These are phyloP conservation scores for Sugiyamaella paludigena DNA, from an alignment of 1,139 yeast genomes.

Conservation along the genomic window DNA sequence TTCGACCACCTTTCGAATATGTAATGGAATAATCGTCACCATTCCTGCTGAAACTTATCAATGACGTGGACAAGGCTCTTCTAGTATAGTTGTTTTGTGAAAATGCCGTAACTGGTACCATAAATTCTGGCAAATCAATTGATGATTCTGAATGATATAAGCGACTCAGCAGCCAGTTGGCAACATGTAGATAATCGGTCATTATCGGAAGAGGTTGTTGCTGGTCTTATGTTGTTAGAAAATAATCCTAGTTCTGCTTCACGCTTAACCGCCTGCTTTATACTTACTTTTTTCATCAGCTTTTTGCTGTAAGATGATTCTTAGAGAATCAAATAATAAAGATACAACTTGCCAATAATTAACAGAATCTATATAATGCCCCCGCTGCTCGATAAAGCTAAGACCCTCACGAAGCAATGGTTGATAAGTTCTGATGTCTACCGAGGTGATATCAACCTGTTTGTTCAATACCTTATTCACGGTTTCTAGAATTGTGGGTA, in stretches of 20 bases:
- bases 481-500: conserved; percentile 3
- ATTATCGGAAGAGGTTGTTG: not conserved
- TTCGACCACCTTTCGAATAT: conserved; percentile 2
- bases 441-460: conserved; percentile 1
- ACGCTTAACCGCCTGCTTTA: not conserved
- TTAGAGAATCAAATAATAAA: conserved; percentile 2
- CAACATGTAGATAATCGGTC: not conserved
- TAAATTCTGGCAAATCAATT: not conserved
- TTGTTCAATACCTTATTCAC: not conserved
- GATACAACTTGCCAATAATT: conserved; percentile 6
- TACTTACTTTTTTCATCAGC: not conserved
- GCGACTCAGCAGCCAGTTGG: conserved; percentile 3
- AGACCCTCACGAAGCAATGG: conserved; percentile 3
- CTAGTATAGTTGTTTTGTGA: not conserved
- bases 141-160: not conserved
- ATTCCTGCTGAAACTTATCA: conserved; percentile 3
- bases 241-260: too few species aligned
- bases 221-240: not conserved
- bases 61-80: not conserved
- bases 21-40: not conserved
- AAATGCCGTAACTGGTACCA: not conserved
- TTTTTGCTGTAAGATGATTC: not conserved
- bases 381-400: not conserved
- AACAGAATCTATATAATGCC: not conserved
- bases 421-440: not conserved